Evolutionary conservation across 2,329 filamentous ascomycete genomes (phyloP).

Genomic region (Microdochium trichocladiopsis): DNA sequence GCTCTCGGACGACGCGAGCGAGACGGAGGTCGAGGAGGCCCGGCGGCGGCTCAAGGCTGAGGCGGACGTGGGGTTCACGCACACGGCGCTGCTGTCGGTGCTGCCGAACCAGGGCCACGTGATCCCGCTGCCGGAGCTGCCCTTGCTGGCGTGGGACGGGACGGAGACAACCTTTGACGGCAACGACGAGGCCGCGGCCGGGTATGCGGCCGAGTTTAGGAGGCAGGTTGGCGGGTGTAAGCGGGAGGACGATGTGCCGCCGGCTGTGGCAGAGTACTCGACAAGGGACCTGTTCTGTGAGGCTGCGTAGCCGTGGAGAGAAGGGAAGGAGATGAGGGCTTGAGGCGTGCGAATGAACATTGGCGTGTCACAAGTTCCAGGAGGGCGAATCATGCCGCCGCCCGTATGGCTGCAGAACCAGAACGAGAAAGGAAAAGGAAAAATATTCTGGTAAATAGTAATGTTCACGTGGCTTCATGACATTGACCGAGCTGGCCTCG

Average conservation of each 20-base stretch:
- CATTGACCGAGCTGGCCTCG: no score
- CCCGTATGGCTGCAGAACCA: no score
- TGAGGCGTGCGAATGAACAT: not conserved
- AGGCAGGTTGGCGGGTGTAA: constrained; percentile 61
- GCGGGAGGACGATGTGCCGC: constrained; percentile 17
- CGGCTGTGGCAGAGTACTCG: constrained; percentile 24
- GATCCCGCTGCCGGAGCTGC: constrained; percentile 37
- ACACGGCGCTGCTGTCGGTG: constrained; percentile 42
- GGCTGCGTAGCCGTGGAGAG: constrained; percentile 17
- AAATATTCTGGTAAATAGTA: no score
- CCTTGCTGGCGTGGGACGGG: constrained; percentile 61
- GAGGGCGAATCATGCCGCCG: no score
- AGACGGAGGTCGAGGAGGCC: constrained; percentile 15
- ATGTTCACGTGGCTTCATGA: no score
- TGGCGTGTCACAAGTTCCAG: no score
- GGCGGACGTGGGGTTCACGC: constrained; percentile 29
- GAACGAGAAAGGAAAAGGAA: no score
- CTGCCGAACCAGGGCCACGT: constrained; percentile 36
- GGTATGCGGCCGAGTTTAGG: constrained; percentile 55
- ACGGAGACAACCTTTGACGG: constrained; percentile 28
- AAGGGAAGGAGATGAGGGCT: not conserved
- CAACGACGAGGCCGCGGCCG: constrained; percentile 34
- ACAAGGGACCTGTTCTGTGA: constrained; percentile 62
- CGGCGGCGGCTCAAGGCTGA: constrained; percentile 13
- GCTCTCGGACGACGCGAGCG: constrained; percentile 16